Percentiles rank a stretch among this genome's conserved stretches.
These are phyloP conservation scores for Paraphaeosphaeria minitans DNA, from an alignment of 2,329 filamentous ascomycete species.

Conservation along the genomic window DNA sequence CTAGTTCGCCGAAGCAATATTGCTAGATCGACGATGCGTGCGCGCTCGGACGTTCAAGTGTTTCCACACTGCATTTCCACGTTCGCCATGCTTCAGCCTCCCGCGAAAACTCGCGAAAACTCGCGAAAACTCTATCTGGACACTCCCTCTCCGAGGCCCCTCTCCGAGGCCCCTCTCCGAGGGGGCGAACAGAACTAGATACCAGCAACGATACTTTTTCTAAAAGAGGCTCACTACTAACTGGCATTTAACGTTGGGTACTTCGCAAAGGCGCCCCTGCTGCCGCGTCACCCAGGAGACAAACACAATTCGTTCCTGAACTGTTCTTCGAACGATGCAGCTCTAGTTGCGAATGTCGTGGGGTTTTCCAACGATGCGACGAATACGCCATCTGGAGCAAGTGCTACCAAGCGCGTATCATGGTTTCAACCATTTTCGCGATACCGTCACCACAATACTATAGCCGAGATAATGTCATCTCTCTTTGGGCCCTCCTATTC, in stretches of 20 bases:
- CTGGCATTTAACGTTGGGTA: not conserved
- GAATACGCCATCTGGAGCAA: not conserved
- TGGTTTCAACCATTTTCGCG: not conserved
- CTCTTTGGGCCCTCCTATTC: not conserved
- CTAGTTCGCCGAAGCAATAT: constrained; percentile 1
- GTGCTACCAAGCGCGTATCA: not conserved
- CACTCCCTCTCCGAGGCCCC: too few species aligned
- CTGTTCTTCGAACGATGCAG: not conserved
- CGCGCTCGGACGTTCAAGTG: constrained; percentile 1
- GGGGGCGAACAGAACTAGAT: not conserved
- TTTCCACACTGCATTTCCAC: constrained; percentile 1
- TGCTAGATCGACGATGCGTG: constrained; percentile 9
- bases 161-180: too few species aligned
- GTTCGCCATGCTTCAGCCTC: constrained; percentile 6
- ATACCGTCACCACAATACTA: not conserved
- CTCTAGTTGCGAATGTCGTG: not conserved
- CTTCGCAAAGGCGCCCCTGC: not conserved
- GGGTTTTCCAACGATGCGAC: not conserved
- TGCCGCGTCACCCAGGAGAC: not conserved
- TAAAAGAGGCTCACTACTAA: not conserved
- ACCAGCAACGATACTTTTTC: not conserved
- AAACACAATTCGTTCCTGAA: not conserved
- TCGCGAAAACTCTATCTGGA: not conserved
- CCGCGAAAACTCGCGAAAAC: too few species aligned
- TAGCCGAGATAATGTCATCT: not conserved